These are phyloP conservation scores for Ilyonectria destructans DNA, from an alignment of 2,329 filamentous ascomycete species.

Conservation along the genomic window DNA sequence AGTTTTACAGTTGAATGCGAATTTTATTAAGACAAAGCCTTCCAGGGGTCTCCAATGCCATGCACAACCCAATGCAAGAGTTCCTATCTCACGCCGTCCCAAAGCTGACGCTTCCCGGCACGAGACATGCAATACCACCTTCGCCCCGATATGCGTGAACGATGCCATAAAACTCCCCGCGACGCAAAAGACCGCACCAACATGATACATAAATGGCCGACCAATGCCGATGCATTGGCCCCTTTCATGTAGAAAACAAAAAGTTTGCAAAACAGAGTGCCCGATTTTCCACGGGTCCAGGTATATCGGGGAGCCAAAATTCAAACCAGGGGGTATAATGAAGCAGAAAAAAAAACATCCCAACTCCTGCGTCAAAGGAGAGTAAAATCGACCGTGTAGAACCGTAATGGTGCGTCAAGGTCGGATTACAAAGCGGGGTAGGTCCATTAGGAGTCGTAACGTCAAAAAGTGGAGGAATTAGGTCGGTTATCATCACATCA, in stretches of 20 bases:
- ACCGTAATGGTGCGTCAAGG: slow-evolving; percentile 16
- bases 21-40: slow-evolving; percentile 25
- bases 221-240: slow-evolving; percentile 28
- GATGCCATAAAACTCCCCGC: slow-evolving; percentile 28
- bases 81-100: slow-evolving; percentile 18
- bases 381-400: slow-evolving; percentile 27
- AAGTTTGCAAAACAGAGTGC: slow-evolving; percentile 16
- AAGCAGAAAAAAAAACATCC: slow-evolving; percentile 38
- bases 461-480: slow-evolving; percentile 35
- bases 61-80: slow-evolving; percentile 21
- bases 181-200: slow-evolving; percentile 11
- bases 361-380: slow-evolving; percentile 37
- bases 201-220: slow-evolving; percentile 21
- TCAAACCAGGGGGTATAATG: slow-evolving; percentile 45
- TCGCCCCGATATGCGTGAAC: slow-evolving; percentile 20
- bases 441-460: slow-evolving; percentile 37
- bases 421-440: slow-evolving; percentile 42
- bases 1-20: background rate
- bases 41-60: slow-evolving; percentile 6
- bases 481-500: slow-evolving; percentile 61
- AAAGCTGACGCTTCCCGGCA: slow-evolving; percentile 23
- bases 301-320: slow-evolving; percentile 25
- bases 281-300: slow-evolving; percentile 23
- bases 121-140: slow-evolving; percentile 12
- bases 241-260: slow-evolving; percentile 11